Evolutionary conservation across 768 basidiomycete genomes (phyloP).

Genomic region (Auriscalpium orientale): DNA sequence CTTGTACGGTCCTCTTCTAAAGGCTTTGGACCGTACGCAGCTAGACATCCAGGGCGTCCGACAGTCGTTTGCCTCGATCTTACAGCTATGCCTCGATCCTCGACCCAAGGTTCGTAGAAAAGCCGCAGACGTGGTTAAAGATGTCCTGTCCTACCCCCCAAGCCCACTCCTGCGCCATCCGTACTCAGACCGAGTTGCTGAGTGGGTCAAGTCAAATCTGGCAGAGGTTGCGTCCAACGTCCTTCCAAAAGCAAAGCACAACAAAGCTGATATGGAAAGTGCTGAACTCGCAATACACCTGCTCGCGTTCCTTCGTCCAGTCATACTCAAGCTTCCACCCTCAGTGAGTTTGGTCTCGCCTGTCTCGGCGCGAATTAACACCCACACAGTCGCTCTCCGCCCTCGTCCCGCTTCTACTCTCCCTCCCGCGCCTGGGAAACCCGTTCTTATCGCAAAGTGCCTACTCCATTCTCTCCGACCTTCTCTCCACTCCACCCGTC

Average conservation of each 20-base stretch:
- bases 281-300: constrained; percentile 73
- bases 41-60: constrained; percentile 62
- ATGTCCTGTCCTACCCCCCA: constrained; percentile 69
- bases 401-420: constrained; percentile 65
- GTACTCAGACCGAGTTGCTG: constrained; percentile 72
- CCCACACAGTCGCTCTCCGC: constrained; percentile 56
- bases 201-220: constrained; percentile 68
- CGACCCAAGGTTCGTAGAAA: constrained; percentile 92
- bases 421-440: constrained; percentile 80
- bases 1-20: constrained; percentile 62
- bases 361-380: constrained; percentile 5
- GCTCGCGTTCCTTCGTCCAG: constrained; percentile 63
- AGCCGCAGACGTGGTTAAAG: constrained; percentile 79
- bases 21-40: constrained; percentile 62
- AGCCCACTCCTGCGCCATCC: constrained; percentile 76
- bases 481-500: constrained; percentile 51
- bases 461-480: constrained; percentile 78
- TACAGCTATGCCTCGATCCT: constrained; percentile 78
- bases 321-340: constrained; percentile 52
- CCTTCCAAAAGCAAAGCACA: constrained; percentile 52
- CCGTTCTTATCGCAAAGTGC: constrained; percentile 84
- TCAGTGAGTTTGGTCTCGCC: constrained; percentile 43
- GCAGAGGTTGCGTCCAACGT: constrained; percentile 57
- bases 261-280: constrained; percentile 45
- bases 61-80: constrained; percentile 77